Conservation (phyloP, 1,284 basidiomycete genomes). For the Tetrapyrgos nigripes region DNA sequence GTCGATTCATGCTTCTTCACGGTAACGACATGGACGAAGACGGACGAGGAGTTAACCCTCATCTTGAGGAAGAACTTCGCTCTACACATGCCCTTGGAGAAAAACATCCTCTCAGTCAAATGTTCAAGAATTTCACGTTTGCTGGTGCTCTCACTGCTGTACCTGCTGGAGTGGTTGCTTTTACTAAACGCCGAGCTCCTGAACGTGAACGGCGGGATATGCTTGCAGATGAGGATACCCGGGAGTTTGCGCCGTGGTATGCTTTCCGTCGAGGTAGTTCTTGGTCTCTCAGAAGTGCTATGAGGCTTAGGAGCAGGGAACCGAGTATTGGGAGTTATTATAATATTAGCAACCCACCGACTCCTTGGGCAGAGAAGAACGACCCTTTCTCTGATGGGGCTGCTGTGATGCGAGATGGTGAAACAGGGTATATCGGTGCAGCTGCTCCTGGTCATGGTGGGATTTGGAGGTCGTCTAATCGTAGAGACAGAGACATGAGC, state of each 20-base stretch:
- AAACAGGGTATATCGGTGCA: slow-evolving; percentile 32
- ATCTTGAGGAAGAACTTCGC: slow-evolving; percentile 22
- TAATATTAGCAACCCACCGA: slow-evolving; percentile 18
- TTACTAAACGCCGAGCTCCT: slow-evolving; percentile 27
- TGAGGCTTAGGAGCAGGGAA: slow-evolving; percentile 46
- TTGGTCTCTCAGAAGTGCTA: slow-evolving; percentile 62
- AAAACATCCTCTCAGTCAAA: slow-evolving; percentile 14
- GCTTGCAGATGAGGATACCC: slow-evolving; percentile 77
- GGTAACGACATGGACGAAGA: slow-evolving; percentile 48
- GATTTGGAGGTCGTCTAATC: slow-evolving; percentile 36
- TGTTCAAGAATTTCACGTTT: slow-evolving; percentile 15
- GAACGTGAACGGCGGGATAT: slow-evolving; percentile 66
- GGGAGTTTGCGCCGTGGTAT: slow-evolving; percentile 48
- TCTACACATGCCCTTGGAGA: slow-evolving; percentile 13
- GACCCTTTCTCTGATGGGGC: slow-evolving; percentile 57
- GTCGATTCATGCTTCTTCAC: slow-evolving; percentile 51
- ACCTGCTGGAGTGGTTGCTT: slow-evolving; percentile 24
- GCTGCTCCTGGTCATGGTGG: slow-evolving; percentile 25
- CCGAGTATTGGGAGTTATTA: slow-evolving; percentile 32
- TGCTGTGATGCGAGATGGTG: slow-evolving; percentile 42
- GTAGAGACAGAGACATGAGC: slow-evolving; percentile 39
- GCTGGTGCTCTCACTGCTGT: slow-evolving; percentile 14
- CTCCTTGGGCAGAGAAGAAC: slow-evolving; percentile 55
- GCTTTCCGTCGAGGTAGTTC: slow-evolving; percentile 39
- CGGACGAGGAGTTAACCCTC: slow-evolving; percentile 41